Percentiles rank a stretch among this genome's conserved stretches.
These are phyloP conservation scores for Elongisporangium anandrum DNA, from an alignment of 352 stramenopile genomes.

Conservation along the genomic window DNA sequence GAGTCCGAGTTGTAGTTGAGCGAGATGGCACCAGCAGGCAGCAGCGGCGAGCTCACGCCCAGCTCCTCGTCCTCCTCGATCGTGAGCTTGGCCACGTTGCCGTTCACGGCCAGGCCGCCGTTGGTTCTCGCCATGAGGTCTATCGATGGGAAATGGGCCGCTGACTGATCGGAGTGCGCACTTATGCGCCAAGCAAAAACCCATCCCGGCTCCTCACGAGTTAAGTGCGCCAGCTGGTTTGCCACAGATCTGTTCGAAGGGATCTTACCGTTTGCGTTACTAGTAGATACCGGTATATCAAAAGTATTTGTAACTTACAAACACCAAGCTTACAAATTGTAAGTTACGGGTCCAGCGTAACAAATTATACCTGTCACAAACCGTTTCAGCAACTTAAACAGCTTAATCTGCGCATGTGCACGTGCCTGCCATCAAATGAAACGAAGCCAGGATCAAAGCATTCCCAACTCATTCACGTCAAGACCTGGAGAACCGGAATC, in stretches of 20 bases:
- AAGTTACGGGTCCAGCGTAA: no score
- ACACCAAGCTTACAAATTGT: no score
- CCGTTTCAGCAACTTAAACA: neutral
- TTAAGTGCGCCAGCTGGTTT: neutral
- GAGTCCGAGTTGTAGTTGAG: constrained; percentile 88
- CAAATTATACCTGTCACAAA: neutral
- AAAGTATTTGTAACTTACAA: neutral
- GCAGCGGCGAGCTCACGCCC: constrained; percentile 42
- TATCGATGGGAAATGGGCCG: neutral
- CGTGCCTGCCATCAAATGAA: no score
- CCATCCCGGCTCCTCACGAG: neutral
- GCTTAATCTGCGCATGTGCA: neutral
- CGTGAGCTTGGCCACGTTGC: constrained; percentile 4
- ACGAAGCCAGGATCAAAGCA: no score
- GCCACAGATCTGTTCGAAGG: neutral
- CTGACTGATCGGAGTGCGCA: neutral
- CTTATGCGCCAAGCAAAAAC: neutral
- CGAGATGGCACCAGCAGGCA: constrained; percentile 36
- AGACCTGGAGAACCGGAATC: neutral
- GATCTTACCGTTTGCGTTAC: neutral
- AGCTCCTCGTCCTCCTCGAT: constrained; percentile 16
- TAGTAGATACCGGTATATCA: neutral
- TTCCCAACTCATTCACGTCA: no score
- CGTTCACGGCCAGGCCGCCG: neutral
- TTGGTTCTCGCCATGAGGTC: constrained; percentile 7